A percentile compares a stretch with the other conserved stretches of the same genome.
Evolutionary conservation across 768 basidiomycete species (phyloP).

Genomic region (Rhizopogon vulgaris): DNA sequence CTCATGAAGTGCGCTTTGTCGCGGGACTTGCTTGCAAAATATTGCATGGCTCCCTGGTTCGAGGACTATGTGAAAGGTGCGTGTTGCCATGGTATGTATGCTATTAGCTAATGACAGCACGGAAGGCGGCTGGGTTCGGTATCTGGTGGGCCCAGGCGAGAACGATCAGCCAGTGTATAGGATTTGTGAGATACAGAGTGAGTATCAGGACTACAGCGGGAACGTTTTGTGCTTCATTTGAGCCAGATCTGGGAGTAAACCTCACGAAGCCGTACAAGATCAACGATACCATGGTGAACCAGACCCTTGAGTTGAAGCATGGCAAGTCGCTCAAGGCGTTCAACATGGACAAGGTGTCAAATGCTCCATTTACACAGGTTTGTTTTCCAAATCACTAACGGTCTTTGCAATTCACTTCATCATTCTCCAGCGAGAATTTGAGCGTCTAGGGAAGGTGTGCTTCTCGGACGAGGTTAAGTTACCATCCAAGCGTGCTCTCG

Average conservation of each 20-base stretch:
- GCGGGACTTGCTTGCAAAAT: slow-evolving; percentile 64
- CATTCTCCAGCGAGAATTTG: slow-evolving; percentile 61
- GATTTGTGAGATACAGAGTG: slow-evolving; percentile 74
- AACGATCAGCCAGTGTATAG: slow-evolving; percentile 61
- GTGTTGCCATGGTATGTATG: slow-evolving; percentile 7
- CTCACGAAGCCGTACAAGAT: slow-evolving; percentile 64
- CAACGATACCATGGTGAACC: slow-evolving; percentile 57
- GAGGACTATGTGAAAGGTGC: slow-evolving; percentile 74
- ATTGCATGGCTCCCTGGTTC: slow-evolving; percentile 78
- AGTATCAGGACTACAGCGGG: slow-evolving; percentile 24
- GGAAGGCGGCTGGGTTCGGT: slow-evolving; percentile 81
- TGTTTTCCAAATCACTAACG: slow-evolving; percentile 17
- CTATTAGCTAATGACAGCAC: slow-evolving; percentile 6
- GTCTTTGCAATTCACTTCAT: slow-evolving; percentile 1
- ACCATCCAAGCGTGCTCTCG: slow-evolving; percentile 60
- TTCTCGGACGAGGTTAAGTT: slow-evolving; percentile 50
- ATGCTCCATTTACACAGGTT: slow-evolving; percentile 58
- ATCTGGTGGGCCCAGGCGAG: slow-evolving; percentile 61
- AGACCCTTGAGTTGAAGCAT: slow-evolving; percentile 69
- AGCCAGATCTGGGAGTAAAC: slow-evolving; percentile 46
- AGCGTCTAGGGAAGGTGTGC: slow-evolving; percentile 44
- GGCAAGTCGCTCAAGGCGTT: slow-evolving; percentile 60
- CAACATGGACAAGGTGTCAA: slow-evolving; percentile 84
- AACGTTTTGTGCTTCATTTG: slow-evolving; percentile 6
- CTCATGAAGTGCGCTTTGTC: slow-evolving; percentile 59